Conservation (phyloP, 129 eudicot species). For the Arctium lappa region DNA sequence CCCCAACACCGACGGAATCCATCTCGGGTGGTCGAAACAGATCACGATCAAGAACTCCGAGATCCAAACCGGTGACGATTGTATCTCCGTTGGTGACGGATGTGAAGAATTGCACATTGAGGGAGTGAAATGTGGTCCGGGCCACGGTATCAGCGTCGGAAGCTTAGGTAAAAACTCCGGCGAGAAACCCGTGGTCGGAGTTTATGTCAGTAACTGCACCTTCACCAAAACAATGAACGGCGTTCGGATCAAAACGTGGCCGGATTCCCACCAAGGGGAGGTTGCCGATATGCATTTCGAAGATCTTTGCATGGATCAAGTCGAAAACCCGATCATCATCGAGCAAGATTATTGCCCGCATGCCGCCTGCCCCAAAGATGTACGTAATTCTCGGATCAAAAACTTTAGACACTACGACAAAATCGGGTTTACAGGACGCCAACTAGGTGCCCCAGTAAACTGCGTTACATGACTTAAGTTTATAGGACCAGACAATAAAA, state of each 20-base stretch:
- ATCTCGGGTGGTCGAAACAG: slow-evolving; percentile 39
- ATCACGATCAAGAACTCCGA: slow-evolving; percentile 32
- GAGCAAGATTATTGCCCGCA: slow-evolving; percentile 75
- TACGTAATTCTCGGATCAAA: not conserved
- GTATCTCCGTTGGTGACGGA: slow-evolving; percentile 67
- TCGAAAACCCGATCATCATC: slow-evolving; percentile 43
- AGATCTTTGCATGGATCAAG: slow-evolving; percentile 49
- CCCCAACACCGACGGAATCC: slow-evolving; percentile 66
- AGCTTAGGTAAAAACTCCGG: slow-evolving; percentile 50
- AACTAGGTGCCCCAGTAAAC: not conserved
- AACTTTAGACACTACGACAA: not conserved
- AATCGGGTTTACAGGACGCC: not conserved
- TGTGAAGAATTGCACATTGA: slow-evolving; percentile 28
- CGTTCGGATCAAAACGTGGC: slow-evolving; percentile 61
- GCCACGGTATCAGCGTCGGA: slow-evolving; percentile 75
- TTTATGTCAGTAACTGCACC: slow-evolving; percentile 48
- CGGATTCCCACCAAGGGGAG: slow-evolving; percentile 29
- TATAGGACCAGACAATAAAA: too few relatives aligned
- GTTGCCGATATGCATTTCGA: slow-evolving; percentile 45
- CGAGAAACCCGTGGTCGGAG: slow-evolving; percentile 44
- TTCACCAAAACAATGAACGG: slow-evolving; percentile 41
- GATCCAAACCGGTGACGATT: slow-evolving; percentile 64
- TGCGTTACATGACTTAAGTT: too few relatives aligned
- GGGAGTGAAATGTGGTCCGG: slow-evolving; percentile 62
- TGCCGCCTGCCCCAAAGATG: slow-evolving; percentile 33